Evolutionary conservation across 192 early-diverging fungal species (phyloP).

Genomic region (Cladochytrium replicatum): DNA sequence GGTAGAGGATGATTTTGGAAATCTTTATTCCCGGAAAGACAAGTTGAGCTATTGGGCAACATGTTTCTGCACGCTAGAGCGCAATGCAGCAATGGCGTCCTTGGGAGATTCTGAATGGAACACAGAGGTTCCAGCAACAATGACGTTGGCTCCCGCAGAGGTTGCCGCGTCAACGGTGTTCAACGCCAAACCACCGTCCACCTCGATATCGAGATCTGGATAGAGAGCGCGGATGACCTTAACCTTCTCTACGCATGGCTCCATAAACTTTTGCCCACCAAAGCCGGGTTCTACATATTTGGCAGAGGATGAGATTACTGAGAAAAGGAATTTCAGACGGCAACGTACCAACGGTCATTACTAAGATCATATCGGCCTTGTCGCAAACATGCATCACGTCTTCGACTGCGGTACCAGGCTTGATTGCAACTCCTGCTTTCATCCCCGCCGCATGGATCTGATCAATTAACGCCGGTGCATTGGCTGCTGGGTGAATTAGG

Average conservation of each 20-base stretch:
- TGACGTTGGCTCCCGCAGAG: constrained; percentile 90
- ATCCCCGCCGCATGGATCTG: constrained; percentile 72
- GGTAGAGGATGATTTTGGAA: too few species aligned
- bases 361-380: constrained; percentile 80
- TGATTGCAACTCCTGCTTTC: constrained; percentile 88
- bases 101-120: constrained; percentile 67
- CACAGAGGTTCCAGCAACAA: constrained; percentile 88
- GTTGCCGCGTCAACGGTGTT: constrained; percentile 81
- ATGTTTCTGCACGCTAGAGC: constrained; percentile 45
- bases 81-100: constrained; percentile 58
- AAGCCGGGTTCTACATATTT: constrained; percentile 90
- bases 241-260: constrained; percentile 78
- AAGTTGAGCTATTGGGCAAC: too few species aligned
- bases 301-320: neutral
- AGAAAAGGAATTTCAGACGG: neutral
- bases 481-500: constrained; percentile 13
- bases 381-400: too few species aligned
- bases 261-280: constrained; percentile 92
- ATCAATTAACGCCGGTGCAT: constrained; percentile 67
- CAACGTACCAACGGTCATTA: constrained; percentile 75
- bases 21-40: too few species aligned
- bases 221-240: constrained; percentile 58
- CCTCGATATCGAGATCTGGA: constrained; percentile 86
- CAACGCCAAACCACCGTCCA: constrained; percentile 82
- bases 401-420: constrained; percentile 75